Evolutionary conservation across 148 eudicot genomes (phyloP).

Genomic region (Dianthus caryophyllus): DNA sequence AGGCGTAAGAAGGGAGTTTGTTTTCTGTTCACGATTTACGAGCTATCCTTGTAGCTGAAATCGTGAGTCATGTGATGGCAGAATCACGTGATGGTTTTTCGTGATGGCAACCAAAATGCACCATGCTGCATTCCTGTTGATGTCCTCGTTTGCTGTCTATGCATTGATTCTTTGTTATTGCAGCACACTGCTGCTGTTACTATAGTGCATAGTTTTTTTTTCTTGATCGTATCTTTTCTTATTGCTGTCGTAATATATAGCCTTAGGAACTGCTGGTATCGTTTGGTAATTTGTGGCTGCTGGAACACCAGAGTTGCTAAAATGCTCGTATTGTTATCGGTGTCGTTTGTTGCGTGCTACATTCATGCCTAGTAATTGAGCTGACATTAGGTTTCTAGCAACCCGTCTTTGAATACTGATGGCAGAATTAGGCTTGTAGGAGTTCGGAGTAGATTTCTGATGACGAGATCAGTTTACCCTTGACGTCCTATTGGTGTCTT

Average conservation of each 20-base stretch:
- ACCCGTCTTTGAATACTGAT: background rate
- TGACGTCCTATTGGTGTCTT: background rate
- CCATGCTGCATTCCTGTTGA: no score
- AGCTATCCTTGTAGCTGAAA: background rate
- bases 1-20: background rate
- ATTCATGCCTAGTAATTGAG: no score
- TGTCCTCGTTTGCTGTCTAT: no score
- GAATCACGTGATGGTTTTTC: background rate
- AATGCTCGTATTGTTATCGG: background rate
- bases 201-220: background rate
- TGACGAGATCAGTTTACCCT: background rate
- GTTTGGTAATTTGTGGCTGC: background rate
- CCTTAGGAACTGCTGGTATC: no score
- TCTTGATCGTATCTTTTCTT: no score
- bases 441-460: background rate
- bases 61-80: background rate
- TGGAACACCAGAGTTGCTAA: background rate
- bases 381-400: background rate
- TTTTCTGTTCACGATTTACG: background rate
- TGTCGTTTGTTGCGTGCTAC: background rate
- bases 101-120: background rate
- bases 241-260: no score
- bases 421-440: background rate
- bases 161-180: no score
- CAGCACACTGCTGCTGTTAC: no score